These are phyloP conservation scores for Mucor saturninus DNA, from an alignment of 371 early-diverging fungal species.

Conservation along the genomic window DNA sequence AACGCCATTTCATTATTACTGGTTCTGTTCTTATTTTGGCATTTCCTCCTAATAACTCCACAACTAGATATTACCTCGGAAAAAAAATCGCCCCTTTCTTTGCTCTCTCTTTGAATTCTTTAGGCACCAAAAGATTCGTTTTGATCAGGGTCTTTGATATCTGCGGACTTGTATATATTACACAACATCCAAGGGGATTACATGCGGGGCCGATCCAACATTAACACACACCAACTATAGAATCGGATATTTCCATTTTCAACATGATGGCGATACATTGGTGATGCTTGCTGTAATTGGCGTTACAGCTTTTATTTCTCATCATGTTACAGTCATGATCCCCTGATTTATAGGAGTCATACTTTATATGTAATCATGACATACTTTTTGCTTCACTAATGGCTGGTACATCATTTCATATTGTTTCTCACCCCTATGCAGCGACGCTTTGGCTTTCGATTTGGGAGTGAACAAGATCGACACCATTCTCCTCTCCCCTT, in stretches of 20 bases:
- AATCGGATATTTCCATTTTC: constrained; percentile 2
- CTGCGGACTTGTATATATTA: neutral
- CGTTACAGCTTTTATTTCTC: neutral
- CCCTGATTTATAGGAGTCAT: neutral
- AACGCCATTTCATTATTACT: constrained; percentile 6
- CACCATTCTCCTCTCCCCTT: too few relatives aligned
- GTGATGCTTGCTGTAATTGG: neutral
- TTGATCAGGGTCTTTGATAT: too few relatives aligned
- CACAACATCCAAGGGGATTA: neutral
- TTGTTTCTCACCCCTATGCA: neutral
- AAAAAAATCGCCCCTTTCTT: neutral
- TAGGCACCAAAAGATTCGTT: too few relatives aligned
- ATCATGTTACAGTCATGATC: neutral
- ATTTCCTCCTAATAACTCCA: neutral
- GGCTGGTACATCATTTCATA: too few relatives aligned
- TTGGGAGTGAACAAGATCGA: constrained; percentile 1
- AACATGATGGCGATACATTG: neutral
- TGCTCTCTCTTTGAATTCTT: neutral
- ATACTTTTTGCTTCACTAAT: neutral
- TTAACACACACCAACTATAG: neutral
- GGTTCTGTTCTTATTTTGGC: neutral
- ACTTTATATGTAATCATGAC: neutral
- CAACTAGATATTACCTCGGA: neutral
- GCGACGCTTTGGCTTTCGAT: constrained; percentile 5
- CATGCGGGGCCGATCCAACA: neutral